Conservation (phyloP, 257 asterid genomes). For the Solanum neorickii region DNA sequence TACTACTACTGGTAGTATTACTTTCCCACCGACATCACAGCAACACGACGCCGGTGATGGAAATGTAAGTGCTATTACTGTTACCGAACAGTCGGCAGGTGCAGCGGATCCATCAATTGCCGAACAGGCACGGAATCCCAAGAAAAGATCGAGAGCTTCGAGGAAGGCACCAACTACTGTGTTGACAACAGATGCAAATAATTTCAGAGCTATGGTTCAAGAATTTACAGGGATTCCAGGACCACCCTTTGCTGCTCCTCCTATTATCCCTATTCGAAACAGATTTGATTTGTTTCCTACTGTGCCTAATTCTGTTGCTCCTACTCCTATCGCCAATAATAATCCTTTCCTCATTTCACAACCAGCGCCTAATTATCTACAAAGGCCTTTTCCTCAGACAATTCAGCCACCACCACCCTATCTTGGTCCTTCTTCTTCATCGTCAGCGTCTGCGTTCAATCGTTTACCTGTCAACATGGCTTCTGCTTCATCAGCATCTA, state of each 20-base stretch:
- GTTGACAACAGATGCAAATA: conserved; percentile 61
- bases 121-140: conserved; percentile 26
- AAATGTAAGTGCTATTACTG: neutral
- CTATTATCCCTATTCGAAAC: conserved; percentile 11
- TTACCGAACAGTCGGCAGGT: neutral
- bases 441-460: neutral
- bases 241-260: conserved; percentile 46
- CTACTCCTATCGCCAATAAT: neutral
- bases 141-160: conserved; percentile 78
- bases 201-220: conserved; percentile 95
- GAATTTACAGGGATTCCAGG: conserved; percentile 86
- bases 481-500: neutral
- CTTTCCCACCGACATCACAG: neutral
- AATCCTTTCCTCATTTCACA: conserved; percentile 7
- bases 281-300: conserved; percentile 41
- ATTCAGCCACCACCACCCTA: conserved; percentile 23
- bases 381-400: conserved; percentile 48
- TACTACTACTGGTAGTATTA: neutral
- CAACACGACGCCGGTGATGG: neutral
- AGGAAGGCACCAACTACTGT: conserved; percentile 91
- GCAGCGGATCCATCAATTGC: neutral
- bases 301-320: neutral
- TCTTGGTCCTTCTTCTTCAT: conserved; percentile 8
- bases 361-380: conserved; percentile 32
- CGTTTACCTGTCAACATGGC: neutral